These are phyloP conservation scores for Prunella vulgaris DNA, from an alignment of 257 asterid species.

Conservation along the genomic window DNA sequence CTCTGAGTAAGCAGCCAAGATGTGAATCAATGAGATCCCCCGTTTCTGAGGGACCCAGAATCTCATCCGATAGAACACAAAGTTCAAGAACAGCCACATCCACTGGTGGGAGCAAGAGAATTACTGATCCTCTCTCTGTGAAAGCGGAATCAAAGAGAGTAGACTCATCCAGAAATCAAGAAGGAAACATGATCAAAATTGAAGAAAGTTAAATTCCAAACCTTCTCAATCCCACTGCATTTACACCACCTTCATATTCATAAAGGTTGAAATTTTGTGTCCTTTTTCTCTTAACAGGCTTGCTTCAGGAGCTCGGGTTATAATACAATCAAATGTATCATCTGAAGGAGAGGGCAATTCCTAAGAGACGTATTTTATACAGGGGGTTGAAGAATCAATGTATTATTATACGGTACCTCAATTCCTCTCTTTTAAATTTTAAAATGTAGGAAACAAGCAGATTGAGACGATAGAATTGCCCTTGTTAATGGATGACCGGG, in stretches of 20 bases:
- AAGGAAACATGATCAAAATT: slow-evolving; percentile 63
- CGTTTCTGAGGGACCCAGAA: slow-evolving; percentile 74
- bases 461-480: neutral
- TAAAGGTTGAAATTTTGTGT: slow-evolving; percentile 29
- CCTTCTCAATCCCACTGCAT: slow-evolving; percentile 2
- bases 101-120: slow-evolving; percentile 75
- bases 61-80: slow-evolving; percentile 66
- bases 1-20: slow-evolving; percentile 73
- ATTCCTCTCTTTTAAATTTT: neutral
- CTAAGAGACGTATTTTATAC: slow-evolving; percentile 9
- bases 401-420: neutral
- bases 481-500: too few relatives aligned
- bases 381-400: neutral
- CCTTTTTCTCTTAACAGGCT: slow-evolving; percentile 52
- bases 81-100: slow-evolving; percentile 55
- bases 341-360: slow-evolving; percentile 30
- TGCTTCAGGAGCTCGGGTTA: slow-evolving; percentile 98
- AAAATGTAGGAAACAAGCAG: neutral
- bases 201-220: slow-evolving; percentile 82
- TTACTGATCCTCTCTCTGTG: slow-evolving; percentile 44
- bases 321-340: slow-evolving; percentile 62
- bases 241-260: slow-evolving; percentile 21
- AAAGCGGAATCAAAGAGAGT: slow-evolving; percentile 31
- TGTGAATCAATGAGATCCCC: slow-evolving; percentile 94
- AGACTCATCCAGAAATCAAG: slow-evolving; percentile 44